Conservation (phyloP, 768 basidiomycete species). For the Nevesoporus exiguus region DNA sequence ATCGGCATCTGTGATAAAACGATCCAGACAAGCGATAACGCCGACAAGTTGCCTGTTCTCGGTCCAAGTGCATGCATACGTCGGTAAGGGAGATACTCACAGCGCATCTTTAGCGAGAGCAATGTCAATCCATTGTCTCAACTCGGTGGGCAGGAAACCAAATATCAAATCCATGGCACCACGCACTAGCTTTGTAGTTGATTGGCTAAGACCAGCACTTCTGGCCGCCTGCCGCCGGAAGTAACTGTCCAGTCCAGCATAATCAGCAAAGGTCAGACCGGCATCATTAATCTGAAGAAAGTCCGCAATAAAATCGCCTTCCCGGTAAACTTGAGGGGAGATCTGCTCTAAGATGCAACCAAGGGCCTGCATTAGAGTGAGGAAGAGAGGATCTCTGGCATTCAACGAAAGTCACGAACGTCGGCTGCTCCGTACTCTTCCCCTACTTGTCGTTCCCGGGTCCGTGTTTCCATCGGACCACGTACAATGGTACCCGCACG, state of each 20-base stretch:
- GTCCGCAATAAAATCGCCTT: constrained; percentile 85
- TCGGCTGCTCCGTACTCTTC: constrained; percentile 71
- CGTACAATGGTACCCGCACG: constrained; percentile 86
- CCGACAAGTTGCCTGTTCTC: constrained; percentile 76
- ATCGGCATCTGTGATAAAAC: constrained; percentile 71
- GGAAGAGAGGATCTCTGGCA: not conserved
- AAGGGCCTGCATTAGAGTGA: constrained; percentile 54
- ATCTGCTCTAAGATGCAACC: constrained; percentile 72
- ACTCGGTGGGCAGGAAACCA: constrained; percentile 81
- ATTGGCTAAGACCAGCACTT: constrained; percentile 57
- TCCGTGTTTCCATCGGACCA: constrained; percentile 58
- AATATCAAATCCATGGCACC: constrained; percentile 94
- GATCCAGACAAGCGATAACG: constrained; percentile 74
- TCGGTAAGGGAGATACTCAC: constrained; percentile 37
- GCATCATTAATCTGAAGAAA: constrained; percentile 91
- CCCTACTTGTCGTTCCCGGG: constrained; percentile 41
- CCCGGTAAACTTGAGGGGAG: constrained; percentile 68
- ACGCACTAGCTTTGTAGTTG: constrained; percentile 76
- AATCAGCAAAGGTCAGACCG: constrained; percentile 90
- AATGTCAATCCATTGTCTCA: constrained; percentile 82
- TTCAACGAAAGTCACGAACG: constrained; percentile 37
- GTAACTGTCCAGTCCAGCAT: constrained; percentile 90
- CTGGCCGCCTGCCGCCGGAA: constrained; percentile 90
- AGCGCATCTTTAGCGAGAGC: constrained; percentile 72
- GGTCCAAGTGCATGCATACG: constrained; percentile 3